These are phyloP conservation scores for Sindora glabra DNA, from an alignment of 306 rosid genomes.

Conservation along the genomic window DNA sequence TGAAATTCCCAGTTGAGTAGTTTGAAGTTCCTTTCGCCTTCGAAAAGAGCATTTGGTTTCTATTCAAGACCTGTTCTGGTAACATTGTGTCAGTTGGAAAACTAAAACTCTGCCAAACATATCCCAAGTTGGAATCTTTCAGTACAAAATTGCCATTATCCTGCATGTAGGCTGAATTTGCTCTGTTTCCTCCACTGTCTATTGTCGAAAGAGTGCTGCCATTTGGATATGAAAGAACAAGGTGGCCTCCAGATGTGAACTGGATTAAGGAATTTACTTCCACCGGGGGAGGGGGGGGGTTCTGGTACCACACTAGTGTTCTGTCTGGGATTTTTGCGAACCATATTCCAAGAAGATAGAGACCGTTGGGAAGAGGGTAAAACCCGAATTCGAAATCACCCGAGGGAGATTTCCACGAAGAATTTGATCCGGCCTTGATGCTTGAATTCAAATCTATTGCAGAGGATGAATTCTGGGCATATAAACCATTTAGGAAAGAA, in stretches of 20 bases:
- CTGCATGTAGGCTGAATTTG: constrained; percentile 9
- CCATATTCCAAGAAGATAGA: constrained; percentile 24
- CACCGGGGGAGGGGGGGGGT: background rate
- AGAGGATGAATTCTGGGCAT: constrained; percentile 6
- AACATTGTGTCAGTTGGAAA: constrained; percentile 14
- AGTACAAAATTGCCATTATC: constrained; percentile 17
- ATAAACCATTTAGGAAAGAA: background rate
- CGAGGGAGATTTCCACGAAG: constrained; percentile 17
- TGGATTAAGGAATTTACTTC: constrained; percentile 15
- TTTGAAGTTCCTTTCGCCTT: constrained; percentile 16
- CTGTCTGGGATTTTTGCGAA: constrained; percentile 15
- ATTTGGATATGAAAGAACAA: constrained; percentile 5
- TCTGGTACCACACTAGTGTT: constrained; percentile 30
- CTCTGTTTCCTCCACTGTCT: background rate
- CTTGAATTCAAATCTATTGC: background rate
- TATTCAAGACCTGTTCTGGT: background rate
- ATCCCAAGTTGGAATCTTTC: background rate
- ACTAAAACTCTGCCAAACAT: constrained; percentile 17
- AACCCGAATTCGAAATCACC: constrained; percentile 35
- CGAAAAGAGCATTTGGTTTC: background rate
- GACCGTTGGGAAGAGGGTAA: background rate
- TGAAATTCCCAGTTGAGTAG: constrained; percentile 19
- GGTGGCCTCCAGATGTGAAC: constrained; percentile 10
- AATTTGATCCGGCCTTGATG: constrained; percentile 28
- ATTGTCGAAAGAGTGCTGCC: background rate